Base-by-base conservation (phyloP, 306 rosid genomes). In the Corylus heterophylla region DNA sequence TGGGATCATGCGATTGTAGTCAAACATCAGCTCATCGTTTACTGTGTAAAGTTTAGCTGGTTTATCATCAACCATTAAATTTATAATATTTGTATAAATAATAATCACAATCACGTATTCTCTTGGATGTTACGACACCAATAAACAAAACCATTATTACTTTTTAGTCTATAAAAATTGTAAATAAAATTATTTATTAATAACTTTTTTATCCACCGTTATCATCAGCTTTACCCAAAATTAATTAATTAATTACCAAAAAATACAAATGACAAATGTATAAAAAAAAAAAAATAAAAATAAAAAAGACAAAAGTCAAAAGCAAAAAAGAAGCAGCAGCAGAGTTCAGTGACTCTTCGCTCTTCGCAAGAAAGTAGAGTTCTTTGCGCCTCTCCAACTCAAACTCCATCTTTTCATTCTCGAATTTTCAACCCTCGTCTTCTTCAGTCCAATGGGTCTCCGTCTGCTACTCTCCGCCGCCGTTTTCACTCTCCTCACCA, bases 281-380 rank as follows among this genome's bases (percentile, higher is more conserved):
- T 20, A 7, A 56, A 2, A 3, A 47, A 76, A 29, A 56, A 7
- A 56, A 2, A 3, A 54, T 74, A 39, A 2, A 35, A 75, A 56
- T 25, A 22, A 3, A 10, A 22, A 3, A 10, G 74, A 56, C 7
- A 3, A 12, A 69, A 69, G 48, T 45, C 17, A 56, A 79, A 39
- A 55, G 62, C 22, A 13, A 29, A 29, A 63, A 61, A 76, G 73
- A 45, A 58, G 62, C 71, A 75, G 37, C 11, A 22, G 12, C 68
- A 76, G 75, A 67, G 72, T 42, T 14, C 16, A 17, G 13, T 45
- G 45, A 74, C 73, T 17, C 67, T 31, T 1, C 14, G 74, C 74
- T 42, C 59, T 75, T 77, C 76, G 66, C 87, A 79, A 73, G 81
- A 69, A 90, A 88, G 89, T 87, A 86, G 84, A 88, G 84, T 82